Evolutionary conservation across 116 monocot species (phyloP).

Genomic region (Zostera marina): DNA sequence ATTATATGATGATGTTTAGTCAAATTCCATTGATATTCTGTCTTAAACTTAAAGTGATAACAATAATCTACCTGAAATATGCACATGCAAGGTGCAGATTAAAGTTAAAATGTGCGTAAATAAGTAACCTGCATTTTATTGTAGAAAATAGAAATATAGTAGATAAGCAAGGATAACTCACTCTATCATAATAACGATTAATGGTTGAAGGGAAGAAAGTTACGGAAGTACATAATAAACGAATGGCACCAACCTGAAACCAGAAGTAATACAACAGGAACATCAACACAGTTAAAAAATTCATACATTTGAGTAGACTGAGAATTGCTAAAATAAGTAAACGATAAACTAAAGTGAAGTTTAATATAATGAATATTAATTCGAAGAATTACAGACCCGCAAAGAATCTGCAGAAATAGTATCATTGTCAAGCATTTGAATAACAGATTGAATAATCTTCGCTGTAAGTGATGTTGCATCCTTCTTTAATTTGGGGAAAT

Average conservation of each 20-base stretch:
- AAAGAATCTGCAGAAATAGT: slow-evolving; percentile 10
- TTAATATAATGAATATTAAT: background rate
- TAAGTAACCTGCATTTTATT: background rate
- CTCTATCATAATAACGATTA: slow-evolving; percentile 54
- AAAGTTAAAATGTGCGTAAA: slow-evolving; percentile 8
- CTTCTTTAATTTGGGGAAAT: slow-evolving; percentile 51
- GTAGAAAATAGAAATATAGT: background rate
- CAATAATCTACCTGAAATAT: background rate
- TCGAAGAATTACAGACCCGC: slow-evolving; percentile 18
- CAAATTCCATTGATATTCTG: slow-evolving; percentile 9
- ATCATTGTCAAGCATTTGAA: slow-evolving; percentile 46
- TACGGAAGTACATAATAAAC: slow-evolving; percentile 41
- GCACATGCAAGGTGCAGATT: background rate
- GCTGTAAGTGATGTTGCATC: slow-evolving; percentile 50
- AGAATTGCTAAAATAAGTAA: background rate
- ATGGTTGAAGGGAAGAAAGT: slow-evolving; percentile 51
- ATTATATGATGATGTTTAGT: background rate
- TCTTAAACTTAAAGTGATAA: slow-evolving; percentile 12
- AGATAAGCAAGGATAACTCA: slow-evolving; percentile 8
- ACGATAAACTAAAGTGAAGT: background rate
- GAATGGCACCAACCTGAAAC: slow-evolving; percentile 42
- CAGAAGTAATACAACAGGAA: background rate
- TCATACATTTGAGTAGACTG: too few relatives aligned
- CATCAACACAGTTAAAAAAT: background rate
- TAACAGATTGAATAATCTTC: slow-evolving; percentile 41